These are phyloP conservation scores for Penicillium nordicum DNA, from an alignment of 2,329 filamentous ascomycete genomes.

Conservation along the genomic window DNA sequence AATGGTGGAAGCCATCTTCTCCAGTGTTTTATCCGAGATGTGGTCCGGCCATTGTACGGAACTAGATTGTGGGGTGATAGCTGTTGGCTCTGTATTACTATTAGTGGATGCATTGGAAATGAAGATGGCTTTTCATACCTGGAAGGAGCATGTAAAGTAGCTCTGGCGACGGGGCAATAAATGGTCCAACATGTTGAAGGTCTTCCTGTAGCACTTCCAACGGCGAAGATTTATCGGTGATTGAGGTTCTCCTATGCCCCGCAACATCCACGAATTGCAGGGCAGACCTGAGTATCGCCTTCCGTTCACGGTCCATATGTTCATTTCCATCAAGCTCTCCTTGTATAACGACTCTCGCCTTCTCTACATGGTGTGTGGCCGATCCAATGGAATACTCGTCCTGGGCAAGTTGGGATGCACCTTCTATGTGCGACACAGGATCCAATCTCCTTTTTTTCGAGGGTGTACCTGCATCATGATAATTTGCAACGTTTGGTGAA, in stretches of 20 bases:
- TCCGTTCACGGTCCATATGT: conserved; percentile 17
- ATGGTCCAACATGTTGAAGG: conserved; percentile 1
- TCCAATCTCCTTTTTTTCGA: conserved; percentile 12
- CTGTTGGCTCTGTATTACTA: conserved; percentile 6
- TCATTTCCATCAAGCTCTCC: conserved; percentile 20
- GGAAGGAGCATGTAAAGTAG: conserved; percentile 26
- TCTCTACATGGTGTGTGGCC: conserved; percentile 24
- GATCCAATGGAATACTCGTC: conserved; percentile 9
- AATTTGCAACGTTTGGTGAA: not conserved
- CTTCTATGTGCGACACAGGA: not conserved
- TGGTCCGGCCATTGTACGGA: conserved; percentile 27
- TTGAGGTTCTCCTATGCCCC: conserved; percentile 1
- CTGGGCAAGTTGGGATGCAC: conserved; percentile 3
- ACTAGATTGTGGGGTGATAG: not conserved
- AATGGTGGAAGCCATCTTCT: conserved; percentile 20
- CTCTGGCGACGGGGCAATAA: conserved; percentile 21
- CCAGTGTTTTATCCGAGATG: conserved; percentile 21
- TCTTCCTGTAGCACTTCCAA: conserved; percentile 1
- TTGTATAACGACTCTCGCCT: conserved; percentile 25
- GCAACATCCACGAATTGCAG: conserved; percentile 21
- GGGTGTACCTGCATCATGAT: not conserved
- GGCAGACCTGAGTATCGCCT: conserved; percentile 21
- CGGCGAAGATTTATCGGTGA: not conserved
- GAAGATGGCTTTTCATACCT: not conserved
- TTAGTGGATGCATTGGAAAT: not conserved